Percentiles rank a stretch among this genome's conserved stretches.
Conservation (phyloP, 176 grass and related monocot genomes). For the Elymus sibiricus region DNA sequence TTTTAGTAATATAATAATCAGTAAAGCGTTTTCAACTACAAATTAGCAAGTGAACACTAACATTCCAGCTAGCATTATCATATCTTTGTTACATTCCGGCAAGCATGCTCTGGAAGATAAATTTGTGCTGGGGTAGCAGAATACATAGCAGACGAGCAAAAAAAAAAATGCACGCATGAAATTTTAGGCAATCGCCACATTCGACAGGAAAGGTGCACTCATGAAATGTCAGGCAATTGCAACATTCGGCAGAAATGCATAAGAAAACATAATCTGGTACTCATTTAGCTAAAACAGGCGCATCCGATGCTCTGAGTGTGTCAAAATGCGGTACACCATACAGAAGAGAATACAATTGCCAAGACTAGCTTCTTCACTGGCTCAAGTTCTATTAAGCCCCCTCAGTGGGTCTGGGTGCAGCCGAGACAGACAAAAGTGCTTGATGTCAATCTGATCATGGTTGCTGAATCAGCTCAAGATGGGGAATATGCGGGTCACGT, state of each 20-base stretch:
- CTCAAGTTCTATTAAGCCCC: slow-evolving; percentile 18
- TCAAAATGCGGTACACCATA: background rate
- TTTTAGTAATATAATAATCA: no score
- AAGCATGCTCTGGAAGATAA: background rate
- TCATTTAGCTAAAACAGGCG: slow-evolving; percentile 1
- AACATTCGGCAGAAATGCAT: background rate
- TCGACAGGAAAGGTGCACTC: background rate
- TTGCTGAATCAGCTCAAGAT: slow-evolving; percentile 64
- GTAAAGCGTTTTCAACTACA: no score
- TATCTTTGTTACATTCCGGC: background rate
- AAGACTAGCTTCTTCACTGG: slow-evolving; percentile 30
- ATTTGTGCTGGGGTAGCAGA: background rate
- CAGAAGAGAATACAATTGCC: background rate
- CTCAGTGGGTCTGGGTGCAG: background rate
- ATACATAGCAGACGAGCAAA: background rate
- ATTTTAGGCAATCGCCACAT: background rate
- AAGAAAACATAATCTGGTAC: background rate
- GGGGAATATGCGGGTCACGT: slow-evolving; percentile 85
- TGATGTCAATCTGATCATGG: slow-evolving; percentile 5
- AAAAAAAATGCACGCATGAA: background rate
- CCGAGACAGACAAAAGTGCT: background rate
- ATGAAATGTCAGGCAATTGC: background rate
- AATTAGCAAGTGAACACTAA: no score
- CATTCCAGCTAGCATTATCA: no score
- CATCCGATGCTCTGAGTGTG: background rate